Evolutionary conservation across 1,139 yeast species (phyloP).

Genomic region (Saccharomyces hybrid): DNA sequence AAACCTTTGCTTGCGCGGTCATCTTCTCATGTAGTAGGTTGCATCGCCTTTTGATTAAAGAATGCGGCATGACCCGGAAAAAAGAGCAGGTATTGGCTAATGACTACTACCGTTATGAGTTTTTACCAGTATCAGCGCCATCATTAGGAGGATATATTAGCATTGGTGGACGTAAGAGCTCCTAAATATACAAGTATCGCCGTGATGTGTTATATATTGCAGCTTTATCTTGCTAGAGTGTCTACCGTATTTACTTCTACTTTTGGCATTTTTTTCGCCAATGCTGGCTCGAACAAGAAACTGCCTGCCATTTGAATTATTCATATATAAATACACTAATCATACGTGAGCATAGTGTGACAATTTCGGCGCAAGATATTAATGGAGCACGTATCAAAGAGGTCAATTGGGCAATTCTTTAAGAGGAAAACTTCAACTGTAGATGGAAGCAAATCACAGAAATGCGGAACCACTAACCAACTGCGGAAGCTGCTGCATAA

Average conservation of each 20-base stretch:
- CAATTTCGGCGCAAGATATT: neutral
- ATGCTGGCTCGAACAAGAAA: neutral
- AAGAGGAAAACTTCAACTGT: neutral
- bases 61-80: constrained; percentile 1
- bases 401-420: neutral
- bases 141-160: neutral
- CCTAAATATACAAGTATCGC: neutral
- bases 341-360: neutral
- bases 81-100: neutral
- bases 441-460: neutral
- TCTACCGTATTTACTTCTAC: neutral
- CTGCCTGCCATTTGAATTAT: neutral
- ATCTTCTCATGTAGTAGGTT: neutral
- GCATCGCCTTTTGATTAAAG: neutral
- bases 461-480: neutral
- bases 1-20: neutral
- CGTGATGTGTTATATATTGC: neutral
- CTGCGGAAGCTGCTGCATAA: neutral
- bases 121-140: neutral
- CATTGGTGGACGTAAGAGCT: neutral
- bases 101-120: neutral
- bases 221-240: neutral
- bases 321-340: neutral
- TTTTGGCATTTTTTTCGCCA: neutral
- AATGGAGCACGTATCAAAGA: neutral